Evolutionary conservation across 176 grass and related monocot species (phyloP).

Genomic region (Canna indica): DNA sequence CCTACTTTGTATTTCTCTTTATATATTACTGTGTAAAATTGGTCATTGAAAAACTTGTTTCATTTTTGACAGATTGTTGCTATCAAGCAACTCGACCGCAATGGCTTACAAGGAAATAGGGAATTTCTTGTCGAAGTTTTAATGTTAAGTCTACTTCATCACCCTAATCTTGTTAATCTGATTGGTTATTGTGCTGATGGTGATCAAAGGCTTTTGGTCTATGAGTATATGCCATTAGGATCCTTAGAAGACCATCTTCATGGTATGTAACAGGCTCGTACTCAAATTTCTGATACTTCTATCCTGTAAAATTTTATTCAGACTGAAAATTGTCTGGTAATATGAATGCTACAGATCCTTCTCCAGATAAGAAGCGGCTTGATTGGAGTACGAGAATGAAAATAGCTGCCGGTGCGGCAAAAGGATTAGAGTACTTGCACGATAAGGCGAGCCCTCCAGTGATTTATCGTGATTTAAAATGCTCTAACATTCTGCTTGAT

Average conservation of each 20-base stretch:
- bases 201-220: slow-evolving; percentile 12
- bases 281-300: neutral
- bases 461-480: slow-evolving; percentile 14
- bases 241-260: slow-evolving; percentile 12
- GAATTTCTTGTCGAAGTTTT: slow-evolving; percentile 13
- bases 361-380: slow-evolving; percentile 6
- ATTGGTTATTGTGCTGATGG: slow-evolving; percentile 12
- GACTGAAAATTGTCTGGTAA: neutral
- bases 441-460: slow-evolving; percentile 7
- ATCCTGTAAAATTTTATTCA: neutral
- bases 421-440: slow-evolving; percentile 11
- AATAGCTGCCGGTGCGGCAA: slow-evolving; percentile 8
- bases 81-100: slow-evolving; percentile 11
- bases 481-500: slow-evolving; percentile 8
- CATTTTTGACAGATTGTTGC: slow-evolving; percentile 1
- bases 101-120: slow-evolving; percentile 15
- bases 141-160: slow-evolving; percentile 13
- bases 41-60: neutral
- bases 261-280: neutral
- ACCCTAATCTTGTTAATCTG: slow-evolving; percentile 13
- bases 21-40: neutral
- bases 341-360: slow-evolving; percentile 9
- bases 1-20: neutral
- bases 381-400: slow-evolving; percentile 15
- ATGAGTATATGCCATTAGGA: slow-evolving; percentile 11